Evolutionary conservation across 2,329 filamentous ascomycete species (phyloP), one percentile per base, ranked within the genome.

Genomic region (Bipolaris cookei): DNA sequence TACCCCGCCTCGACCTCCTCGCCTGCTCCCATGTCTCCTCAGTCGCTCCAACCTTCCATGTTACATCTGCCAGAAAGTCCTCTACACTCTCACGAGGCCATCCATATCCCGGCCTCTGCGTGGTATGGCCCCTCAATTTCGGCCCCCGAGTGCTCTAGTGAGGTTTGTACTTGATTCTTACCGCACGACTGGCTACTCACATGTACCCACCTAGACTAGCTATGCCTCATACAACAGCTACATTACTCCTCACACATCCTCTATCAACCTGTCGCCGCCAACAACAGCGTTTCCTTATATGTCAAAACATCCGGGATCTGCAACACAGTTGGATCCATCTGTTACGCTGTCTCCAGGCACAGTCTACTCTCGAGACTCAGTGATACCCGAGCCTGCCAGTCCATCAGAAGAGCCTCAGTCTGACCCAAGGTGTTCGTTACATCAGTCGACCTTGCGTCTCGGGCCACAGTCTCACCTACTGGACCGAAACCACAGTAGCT

Each of bases 401-500:
- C 63, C 61, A 8, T 61, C 64, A 25, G 67, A 72, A 38, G 64
- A 68, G 20, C 60, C 66, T 20, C 65, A 64, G 41, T 45, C 58
- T 30, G 61, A 69, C 34, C 21, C 41, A 28, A 56, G 21, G 28
- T 52, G 38, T 20, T 23, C 38, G 11, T 50, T 54, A n/a, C 59
- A 62, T 25, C 59, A 59, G 39, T 53, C 61, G 20, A 58, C 60
- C 6, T 51, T 54, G 30, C 58, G 52, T 3, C 43, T 62, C 11
- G 61, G 58, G 30, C 48, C 44, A 25, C 62, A 56, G 8, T 53
- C 61, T 3, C 59, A 61, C 39, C 54, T 63, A 4, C 55, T 59
- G 28, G 63, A 70, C 34, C 66, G 78, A 10, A 75, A 79, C 34
- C 73, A 74, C 50, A 81, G 78, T 61, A 80, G 76, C 57, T 78